phyloP scores from a whole-genome alignment of 108 stramenopile species.

The Stephanodiscus triporus region DNA sequence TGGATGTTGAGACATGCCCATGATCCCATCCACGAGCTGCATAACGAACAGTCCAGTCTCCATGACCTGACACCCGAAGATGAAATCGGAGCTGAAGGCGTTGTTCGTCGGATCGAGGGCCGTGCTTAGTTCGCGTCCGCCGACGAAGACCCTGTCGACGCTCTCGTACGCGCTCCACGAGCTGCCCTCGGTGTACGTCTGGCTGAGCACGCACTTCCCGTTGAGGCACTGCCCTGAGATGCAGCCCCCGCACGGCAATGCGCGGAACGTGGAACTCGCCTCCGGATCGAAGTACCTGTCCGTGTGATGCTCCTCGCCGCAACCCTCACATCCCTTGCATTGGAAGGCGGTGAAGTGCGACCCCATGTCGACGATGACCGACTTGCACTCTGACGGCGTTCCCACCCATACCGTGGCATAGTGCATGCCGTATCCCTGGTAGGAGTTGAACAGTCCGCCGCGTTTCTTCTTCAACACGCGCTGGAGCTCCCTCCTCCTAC shows the following conservation, averaged over 20 bases:
- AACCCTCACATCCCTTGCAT: slow-evolving; percentile 75
- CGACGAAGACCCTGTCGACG: slow-evolving; percentile 76
- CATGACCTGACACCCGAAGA: slow-evolving; percentile 93
- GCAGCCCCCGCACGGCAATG: slow-evolving; percentile 65
- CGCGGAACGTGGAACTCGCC: slow-evolving; percentile 58
- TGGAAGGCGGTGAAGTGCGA: slow-evolving; percentile 94
- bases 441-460: slow-evolving; percentile 36
- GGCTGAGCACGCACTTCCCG: slow-evolving; percentile 55
- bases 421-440: slow-evolving; percentile 91
- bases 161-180: slow-evolving; percentile 71
- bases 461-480: slow-evolving; percentile 11
- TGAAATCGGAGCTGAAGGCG: slow-evolving; percentile 58
- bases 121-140: slow-evolving; percentile 20
- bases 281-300: slow-evolving; percentile 88
- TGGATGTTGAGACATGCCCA: slow-evolving; percentile 81
- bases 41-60: slow-evolving; percentile 90
- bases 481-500: slow-evolving; percentile 7
- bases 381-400: slow-evolving; percentile 88
- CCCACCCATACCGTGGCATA: slow-evolving; percentile 92
- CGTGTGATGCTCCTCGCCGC: slow-evolving; percentile 90
- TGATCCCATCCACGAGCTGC: slow-evolving; percentile 95
- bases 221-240: slow-evolving; percentile 52
- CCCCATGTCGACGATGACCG: slow-evolving; percentile 96
- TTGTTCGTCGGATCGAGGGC: slow-evolving; percentile 3
- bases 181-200: slow-evolving; percentile 84